Percentiles rank a stretch among this genome's conserved stretches.
phyloP scores from a whole-genome alignment of 1,284 basidiomycete species.

The Thecaphora thlaspeos region DNA sequence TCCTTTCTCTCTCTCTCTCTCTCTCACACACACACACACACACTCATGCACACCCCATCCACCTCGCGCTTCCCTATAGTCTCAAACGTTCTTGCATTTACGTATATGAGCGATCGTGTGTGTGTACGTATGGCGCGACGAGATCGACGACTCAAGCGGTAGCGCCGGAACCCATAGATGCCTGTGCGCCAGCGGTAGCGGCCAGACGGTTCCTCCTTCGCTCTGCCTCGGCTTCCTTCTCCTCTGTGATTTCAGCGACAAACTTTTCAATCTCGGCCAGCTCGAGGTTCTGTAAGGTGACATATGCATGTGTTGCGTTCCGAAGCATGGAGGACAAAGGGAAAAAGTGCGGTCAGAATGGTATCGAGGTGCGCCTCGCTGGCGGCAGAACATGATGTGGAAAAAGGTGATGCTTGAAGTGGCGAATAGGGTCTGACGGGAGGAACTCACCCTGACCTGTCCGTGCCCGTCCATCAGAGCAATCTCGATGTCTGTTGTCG shows the following conservation, averaged over 20 bases:
- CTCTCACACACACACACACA: too few species aligned
- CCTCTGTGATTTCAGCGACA: conserved; percentile 52
- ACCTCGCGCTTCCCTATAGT: too few species aligned
- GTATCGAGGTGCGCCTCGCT: too few species aligned
- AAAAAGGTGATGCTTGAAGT: background rate
- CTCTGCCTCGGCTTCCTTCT: conserved; percentile 56
- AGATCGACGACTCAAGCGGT: background rate
- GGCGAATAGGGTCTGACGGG: background rate
- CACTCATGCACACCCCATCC: too few species aligned
- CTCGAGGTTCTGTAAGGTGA: conserved; percentile 35
- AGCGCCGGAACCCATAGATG: conserved; percentile 29
- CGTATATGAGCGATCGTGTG: too few species aligned
- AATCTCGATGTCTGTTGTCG: conserved; percentile 56
- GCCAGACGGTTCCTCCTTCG: conserved; percentile 53
- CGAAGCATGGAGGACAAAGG: too few species aligned
- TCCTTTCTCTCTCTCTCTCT: too few species aligned
- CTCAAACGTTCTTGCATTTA: too few species aligned
- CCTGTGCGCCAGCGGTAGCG: conserved; percentile 54
- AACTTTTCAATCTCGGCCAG: conserved; percentile 52
- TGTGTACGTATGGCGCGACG: background rate
- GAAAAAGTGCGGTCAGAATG: too few species aligned
- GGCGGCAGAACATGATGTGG: too few species aligned
- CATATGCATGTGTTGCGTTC: background rate
- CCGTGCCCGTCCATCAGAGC: conserved; percentile 53
- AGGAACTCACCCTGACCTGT: conserved; percentile 37